Percentiles rank a stretch among this genome's conserved stretches.
Conservation (phyloP, 345 rosid species). For the Hibiscus syriacus region DNA sequence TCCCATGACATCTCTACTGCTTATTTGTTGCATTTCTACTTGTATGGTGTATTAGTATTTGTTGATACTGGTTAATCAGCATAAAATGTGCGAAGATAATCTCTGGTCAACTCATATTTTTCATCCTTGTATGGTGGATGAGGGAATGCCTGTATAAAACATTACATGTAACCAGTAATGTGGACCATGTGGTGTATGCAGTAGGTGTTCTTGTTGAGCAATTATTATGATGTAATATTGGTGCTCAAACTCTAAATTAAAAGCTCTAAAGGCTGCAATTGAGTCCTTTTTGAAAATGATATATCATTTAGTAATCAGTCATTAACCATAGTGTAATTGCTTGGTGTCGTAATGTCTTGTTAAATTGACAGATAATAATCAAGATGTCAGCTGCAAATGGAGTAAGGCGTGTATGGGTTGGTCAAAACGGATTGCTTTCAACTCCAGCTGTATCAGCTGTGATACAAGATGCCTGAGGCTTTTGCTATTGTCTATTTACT, state of each 20-base stretch:
- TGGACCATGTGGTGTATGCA: neutral
- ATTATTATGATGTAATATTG: slow-evolving; percentile 1
- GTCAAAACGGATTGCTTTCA: no score
- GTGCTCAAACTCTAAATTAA: neutral
- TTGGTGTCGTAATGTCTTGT: neutral
- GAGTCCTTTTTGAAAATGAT: neutral
- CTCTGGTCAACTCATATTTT: neutral
- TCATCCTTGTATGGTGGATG: neutral
- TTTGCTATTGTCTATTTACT: neutral
- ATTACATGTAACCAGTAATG: neutral
- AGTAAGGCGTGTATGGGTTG: no score
- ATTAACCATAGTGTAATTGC: neutral
- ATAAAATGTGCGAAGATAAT: neutral
- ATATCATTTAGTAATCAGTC: no score
- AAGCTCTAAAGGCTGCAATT: neutral
- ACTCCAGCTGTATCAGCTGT: no score
- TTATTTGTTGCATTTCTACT: neutral
- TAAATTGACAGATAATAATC: slow-evolving; percentile 49
- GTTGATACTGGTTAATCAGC: neutral
- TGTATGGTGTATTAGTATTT: no score
- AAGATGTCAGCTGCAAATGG: no score
- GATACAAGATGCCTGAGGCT: neutral
- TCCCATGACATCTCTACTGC: neutral
- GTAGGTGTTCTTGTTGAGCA: neutral
- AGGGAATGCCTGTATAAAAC: neutral